phyloP scores from a whole-genome alignment of 1,139 yeast species.

The Ogataea hybrid region DNA sequence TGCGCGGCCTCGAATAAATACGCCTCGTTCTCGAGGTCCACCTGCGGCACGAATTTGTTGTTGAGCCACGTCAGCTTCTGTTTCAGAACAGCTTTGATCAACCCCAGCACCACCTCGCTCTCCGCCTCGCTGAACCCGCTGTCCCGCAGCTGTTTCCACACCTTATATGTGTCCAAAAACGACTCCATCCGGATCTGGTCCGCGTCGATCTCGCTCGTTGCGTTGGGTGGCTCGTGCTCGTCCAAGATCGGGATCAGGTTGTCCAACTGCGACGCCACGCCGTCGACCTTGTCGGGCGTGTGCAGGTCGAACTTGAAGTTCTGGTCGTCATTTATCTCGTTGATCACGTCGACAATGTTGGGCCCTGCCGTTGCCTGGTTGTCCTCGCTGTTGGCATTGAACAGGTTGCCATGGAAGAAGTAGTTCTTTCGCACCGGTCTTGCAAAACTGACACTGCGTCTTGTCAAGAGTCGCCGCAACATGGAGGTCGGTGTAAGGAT shows the following conservation, averaged over 20 bases:
- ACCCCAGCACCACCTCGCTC: slow-evolving; percentile 49
- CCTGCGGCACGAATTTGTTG: slow-evolving; percentile 57
- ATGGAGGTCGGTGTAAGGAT: slow-evolving; percentile 8
- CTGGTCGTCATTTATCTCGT: slow-evolving; percentile 29
- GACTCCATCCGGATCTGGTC: slow-evolving; percentile 27
- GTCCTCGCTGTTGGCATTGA: slow-evolving; percentile 10
- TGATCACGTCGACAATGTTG: slow-evolving; percentile 29
- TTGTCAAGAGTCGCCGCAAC: slow-evolving; percentile 4
- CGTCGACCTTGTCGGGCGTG: slow-evolving; percentile 10
- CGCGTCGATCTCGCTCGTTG: background rate
- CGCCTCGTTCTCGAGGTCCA: slow-evolving; percentile 80
- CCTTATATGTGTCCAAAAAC: slow-evolving; percentile 50
- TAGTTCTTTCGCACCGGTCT: slow-evolving; percentile 11
- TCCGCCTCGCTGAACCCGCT: slow-evolving; percentile 56
- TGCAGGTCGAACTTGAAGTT: slow-evolving; percentile 17
- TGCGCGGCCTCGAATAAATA: slow-evolving; percentile 92
- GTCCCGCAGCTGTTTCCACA: slow-evolving; percentile 39
- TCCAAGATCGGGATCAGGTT: slow-evolving; percentile 11
- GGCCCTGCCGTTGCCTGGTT: slow-evolving; percentile 19
- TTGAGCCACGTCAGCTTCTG: slow-evolving; percentile 56
- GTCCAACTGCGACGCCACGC: slow-evolving; percentile 14
- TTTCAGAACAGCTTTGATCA: slow-evolving; percentile 50
- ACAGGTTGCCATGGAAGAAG: slow-evolving; percentile 10
- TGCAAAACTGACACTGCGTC: background rate
- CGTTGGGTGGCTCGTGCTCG: slow-evolving; percentile 2